Evolutionary conservation across 83 land plant species (phyloP).

Genomic region (Larix sibirica): DNA sequence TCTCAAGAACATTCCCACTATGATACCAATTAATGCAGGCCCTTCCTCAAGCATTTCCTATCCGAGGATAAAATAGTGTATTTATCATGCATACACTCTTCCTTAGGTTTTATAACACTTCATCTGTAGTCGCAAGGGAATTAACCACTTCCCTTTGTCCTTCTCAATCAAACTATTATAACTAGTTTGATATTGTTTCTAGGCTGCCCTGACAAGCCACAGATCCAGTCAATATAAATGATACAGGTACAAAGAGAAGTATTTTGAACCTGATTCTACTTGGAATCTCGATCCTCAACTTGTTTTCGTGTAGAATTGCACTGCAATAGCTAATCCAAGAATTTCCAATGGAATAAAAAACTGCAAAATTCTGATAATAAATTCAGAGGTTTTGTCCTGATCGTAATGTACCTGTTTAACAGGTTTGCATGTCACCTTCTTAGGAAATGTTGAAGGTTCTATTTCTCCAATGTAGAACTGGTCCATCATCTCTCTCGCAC

Average conservation of each 20-base stretch:
- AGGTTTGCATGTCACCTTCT: conserved; percentile 33
- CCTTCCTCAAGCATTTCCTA: no score
- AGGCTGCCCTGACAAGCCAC: background rate
- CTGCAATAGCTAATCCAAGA: conserved; percentile 43
- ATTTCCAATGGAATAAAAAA: conserved; percentile 51
- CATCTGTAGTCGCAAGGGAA: no score
- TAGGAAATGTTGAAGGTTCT: conserved; percentile 44
- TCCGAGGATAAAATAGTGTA: no score
- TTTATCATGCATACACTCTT: no score
- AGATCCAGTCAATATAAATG: background rate
- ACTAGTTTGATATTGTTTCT: background rate
- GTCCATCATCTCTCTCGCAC: conserved; percentile 60
- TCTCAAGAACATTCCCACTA: no score
- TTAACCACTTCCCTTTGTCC: no score
- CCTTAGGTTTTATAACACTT: no score
- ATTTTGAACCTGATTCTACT: background rate
- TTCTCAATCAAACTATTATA: background rate
- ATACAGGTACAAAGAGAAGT: background rate
- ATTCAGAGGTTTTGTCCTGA: conserved; percentile 35
- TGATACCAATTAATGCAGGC: no score
- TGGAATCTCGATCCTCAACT: background rate
- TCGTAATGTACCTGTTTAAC: conserved; percentile 33
- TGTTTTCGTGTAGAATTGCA: conserved; percentile 36
- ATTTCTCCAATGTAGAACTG: conserved; percentile 58
- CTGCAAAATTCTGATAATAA: conserved; percentile 43